Base-by-base conservation (phyloP, 139 green algal species). In the Picochlorum sp. region DNA sequence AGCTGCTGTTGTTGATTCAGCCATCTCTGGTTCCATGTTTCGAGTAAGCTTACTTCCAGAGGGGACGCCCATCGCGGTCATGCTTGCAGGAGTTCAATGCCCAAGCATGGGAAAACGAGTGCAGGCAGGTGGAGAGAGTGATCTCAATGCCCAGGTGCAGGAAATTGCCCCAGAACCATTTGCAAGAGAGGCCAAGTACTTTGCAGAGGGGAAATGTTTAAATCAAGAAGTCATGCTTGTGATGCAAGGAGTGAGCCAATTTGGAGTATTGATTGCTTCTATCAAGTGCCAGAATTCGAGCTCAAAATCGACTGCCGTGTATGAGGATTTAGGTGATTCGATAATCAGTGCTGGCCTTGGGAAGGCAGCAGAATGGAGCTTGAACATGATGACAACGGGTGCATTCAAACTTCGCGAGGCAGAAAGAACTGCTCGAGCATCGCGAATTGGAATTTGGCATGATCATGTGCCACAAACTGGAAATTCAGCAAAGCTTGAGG, bases 141-240 rank as follows among this genome's bases (percentile, higher is more conserved):
- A 9, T 63, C 57, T 55, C 55, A 51, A 37, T 33, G 33, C 24
- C 57, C 22, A 9, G 5, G 28, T 6, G 49, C 30, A 14, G 52
- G 24, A 13, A 37, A 22, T 20, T 39, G 50, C 55, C 35, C 69
- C 87, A 0, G 89, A 96, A 63, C 83, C 89, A 2, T 89, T 84
- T 53, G 80, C 88, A 2, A 68, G 72, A 0, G 85, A 96, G 70
- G 87, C 90, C 18, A 86, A 84, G 65, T 74, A 87, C 64, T 93
- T 96, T 67, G 85, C 76, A 1, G 91, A 97, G 77, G 60, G 53
- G 22, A 64, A 65, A 6, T 60, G 69, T 1, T 63, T 97, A 1
- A 83, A 94, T 69, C 69, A 77, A 50, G 78, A 85, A 58, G 65
- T 85, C 5, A 61, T 43, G 13, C 2, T 75, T 7, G 40, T 55